A percentile compares a stretch with the other conserved stretches of the same genome.
Conservation (phyloP, 257 asterid species). For the Nicotiana tomentosiformis region DNA sequence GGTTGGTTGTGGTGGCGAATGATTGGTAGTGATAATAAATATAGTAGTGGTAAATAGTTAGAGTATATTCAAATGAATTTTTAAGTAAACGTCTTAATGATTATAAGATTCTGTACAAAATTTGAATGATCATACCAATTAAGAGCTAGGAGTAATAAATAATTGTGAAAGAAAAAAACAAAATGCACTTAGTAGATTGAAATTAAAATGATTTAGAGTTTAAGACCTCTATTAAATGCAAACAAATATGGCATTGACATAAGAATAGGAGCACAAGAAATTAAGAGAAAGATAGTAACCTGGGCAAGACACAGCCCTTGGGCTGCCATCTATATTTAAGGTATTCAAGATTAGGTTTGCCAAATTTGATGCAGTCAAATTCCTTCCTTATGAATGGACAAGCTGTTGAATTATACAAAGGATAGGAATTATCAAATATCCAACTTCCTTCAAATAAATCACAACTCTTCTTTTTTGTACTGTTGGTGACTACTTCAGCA, state of each 20-base stretch:
- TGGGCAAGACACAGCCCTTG: slow-evolving; percentile 38
- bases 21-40: neutral
- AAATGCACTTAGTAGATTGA: neutral
- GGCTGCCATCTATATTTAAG: slow-evolving; percentile 74
- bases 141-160: neutral
- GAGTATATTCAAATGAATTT: neutral
- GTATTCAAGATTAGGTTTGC: slow-evolving; percentile 39
- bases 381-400: slow-evolving; percentile 54
- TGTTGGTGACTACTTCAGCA: neutral
- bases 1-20: neutral
- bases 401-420: slow-evolving; percentile 42
- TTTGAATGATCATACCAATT: neutral
- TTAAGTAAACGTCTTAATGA: neutral
- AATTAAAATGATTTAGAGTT: neutral
- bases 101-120: neutral
- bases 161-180: neutral
- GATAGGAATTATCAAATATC: slow-evolving; percentile 55
- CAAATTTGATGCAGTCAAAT: slow-evolving; percentile 58
- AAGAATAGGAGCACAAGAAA: neutral
- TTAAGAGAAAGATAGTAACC: slow-evolving; percentile 20
- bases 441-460: slow-evolving; percentile 52
- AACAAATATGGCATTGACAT: no score
- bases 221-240: neutral
- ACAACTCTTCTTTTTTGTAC: slow-evolving; percentile 23
- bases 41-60: neutral